Conservation (phyloP, 2,329 filamentous ascomycete species). For the Cordyceps cicadae region DNA sequence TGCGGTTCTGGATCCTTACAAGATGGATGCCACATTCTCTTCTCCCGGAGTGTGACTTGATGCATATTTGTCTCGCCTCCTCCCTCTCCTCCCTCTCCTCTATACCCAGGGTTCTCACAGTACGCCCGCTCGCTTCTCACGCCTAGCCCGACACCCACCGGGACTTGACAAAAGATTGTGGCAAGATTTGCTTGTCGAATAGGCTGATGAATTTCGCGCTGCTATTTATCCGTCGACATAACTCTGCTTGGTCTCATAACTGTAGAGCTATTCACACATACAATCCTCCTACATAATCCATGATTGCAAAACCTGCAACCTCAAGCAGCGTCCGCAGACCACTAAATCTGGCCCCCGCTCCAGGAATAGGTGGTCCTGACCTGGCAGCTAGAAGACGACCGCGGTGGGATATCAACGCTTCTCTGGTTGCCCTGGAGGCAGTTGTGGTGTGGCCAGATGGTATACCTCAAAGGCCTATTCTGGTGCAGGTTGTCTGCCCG, state of each 20-base stretch:
- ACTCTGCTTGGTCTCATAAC: not conserved
- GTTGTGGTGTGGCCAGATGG: constrained; percentile 1
- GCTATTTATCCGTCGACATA: not conserved
- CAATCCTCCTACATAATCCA: not conserved
- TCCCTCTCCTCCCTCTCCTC: not conserved
- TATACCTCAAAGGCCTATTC: not conserved
- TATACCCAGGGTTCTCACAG: not conserved
- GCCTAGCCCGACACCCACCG: not conserved
- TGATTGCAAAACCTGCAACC: not conserved
- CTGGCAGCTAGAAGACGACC: not conserved
- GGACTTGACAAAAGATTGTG: not conserved
- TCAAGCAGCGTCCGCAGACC: not conserved
- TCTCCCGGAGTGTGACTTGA: not conserved
- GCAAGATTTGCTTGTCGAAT: too few species aligned
- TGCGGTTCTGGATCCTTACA: not conserved
- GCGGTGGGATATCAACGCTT: not conserved
- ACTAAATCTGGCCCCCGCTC: not conserved
- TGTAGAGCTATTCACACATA: not conserved
- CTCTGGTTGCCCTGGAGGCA: not conserved
- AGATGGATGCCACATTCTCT: not conserved
- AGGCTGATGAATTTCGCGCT: not conserved
- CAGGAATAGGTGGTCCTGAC: constrained; percentile 1
- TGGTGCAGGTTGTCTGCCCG: not conserved
- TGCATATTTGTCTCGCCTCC: not conserved
- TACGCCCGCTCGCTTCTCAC: not conserved